Evolutionary conservation across 768 basidiomycete genomes (phyloP), one percentile per base, ranked within the genome.

Genomic region (Amanita pallidorosea): DNA sequence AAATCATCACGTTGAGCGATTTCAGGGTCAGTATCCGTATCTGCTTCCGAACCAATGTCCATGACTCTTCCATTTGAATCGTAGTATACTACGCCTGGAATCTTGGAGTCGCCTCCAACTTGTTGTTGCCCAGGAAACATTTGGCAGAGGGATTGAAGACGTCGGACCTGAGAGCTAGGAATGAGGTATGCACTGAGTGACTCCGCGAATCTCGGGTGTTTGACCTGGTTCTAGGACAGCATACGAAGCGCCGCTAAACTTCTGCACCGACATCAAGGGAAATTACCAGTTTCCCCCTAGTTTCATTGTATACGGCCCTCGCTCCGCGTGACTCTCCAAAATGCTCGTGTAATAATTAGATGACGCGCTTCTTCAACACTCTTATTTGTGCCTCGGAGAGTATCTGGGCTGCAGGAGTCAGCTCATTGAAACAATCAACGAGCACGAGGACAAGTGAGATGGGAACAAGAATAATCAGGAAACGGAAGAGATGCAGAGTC

Each of bases 261-360:
- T 78, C 1, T n/a, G 73, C 78, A 5, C 77, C 77, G 2, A 79
- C 60, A 48, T 79, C 77, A 35, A 79, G 72, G 1, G 73, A 73
- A 15, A 79, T 53, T 3, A 76, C 72, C 4, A 79, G 61, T 53
- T 68, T 69, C 31, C 69, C 65, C 27, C 56, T 49, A 9, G 63
- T 20, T 17, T 75, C 77, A 31, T 55, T 57, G 61, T 73, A 75
- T 2, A n/a, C n/a, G 68, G 65, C 22, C 5, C 5, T 23, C 22
- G 22, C 22, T 23, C n/a, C n/a, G n/a, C n/a, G n/a, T n/a, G n/a
- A n/a, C n/a, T n/a, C n/a, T n/a, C n/a, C n/a, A n/a, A n/a, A n/a
- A n/a, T n/a, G n/a, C n/a, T n/a, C n/a, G n/a, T n/a, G n/a, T n/a
- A n/a, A n/a, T n/a, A n/a, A n/a, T n/a, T n/a, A n/a, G n/a, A n/a